These are phyloP conservation scores for Phytopythium delawarense DNA, from an alignment of 352 stramenopile genomes.

Conservation along the genomic window DNA sequence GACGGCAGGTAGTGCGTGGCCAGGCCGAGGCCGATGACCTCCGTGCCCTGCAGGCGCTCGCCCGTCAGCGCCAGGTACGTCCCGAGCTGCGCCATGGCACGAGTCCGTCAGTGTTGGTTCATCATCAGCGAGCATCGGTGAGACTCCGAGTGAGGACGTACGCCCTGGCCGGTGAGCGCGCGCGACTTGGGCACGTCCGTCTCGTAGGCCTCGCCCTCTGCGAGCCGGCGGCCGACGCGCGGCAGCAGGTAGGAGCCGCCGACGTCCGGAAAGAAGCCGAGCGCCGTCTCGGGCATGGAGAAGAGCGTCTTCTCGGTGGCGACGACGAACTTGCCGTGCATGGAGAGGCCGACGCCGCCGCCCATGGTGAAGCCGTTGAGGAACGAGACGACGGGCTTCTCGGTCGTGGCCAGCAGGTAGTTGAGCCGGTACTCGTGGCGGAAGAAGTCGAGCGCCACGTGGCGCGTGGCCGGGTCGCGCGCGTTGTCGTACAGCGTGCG, in stretches of 20 bases:
- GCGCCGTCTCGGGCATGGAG: slow-evolving; percentile 98
- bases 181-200: slow-evolving; percentile 67
- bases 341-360: slow-evolving; percentile 95
- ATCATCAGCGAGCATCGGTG: too few species aligned
- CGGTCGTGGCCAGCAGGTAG: slow-evolving; percentile 80
- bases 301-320: slow-evolving; percentile 97
- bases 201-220: slow-evolving; percentile 67
- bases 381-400: slow-evolving; percentile 90
- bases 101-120: too few species aligned
- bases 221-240: slow-evolving; percentile 67
- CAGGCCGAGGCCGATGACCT: too few species aligned
- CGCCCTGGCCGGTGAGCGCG: slow-evolving; percentile 65
- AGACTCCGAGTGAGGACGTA: too few species aligned
- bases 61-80: too few species aligned
- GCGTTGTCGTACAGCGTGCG: slow-evolving; percentile 85
- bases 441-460: slow-evolving; percentile 91
- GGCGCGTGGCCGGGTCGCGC: slow-evolving; percentile 59
- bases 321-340: slow-evolving; percentile 96
- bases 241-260: slow-evolving; percentile 92
- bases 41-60: too few species aligned
- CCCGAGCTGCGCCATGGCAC: too few species aligned
- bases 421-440: slow-evolving; percentile 95
- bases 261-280: slow-evolving; percentile 98
- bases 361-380: slow-evolving; percentile 99
- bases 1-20: too few species aligned